These are phyloP conservation scores for Phanerochaete carnosa DNA, from an alignment of 768 basidiomycete species.

Conservation along the genomic window DNA sequence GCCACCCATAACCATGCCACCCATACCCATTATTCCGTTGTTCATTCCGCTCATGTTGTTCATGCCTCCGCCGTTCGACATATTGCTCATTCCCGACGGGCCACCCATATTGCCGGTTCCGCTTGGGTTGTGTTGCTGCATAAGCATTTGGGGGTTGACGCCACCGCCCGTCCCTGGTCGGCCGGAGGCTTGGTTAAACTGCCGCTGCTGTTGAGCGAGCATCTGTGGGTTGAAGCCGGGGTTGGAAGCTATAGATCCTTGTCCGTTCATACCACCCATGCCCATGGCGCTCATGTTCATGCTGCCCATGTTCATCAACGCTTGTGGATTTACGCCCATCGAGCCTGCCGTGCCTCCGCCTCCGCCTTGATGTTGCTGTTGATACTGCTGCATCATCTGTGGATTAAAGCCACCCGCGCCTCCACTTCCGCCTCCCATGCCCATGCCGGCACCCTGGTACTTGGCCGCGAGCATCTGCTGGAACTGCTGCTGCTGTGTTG, in stretches of 20 bases:
- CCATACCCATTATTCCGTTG: constrained; percentile 18
- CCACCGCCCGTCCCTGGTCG: not conserved
- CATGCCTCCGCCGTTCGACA: constrained; percentile 19
- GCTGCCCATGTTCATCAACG: constrained; percentile 5
- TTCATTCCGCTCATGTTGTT: constrained; percentile 21
- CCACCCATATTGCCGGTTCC: constrained; percentile 1
- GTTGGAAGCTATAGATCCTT: not conserved
- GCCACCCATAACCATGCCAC: constrained; percentile 18
- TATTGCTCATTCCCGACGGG: constrained; percentile 16
- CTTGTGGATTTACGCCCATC: constrained; percentile 5
- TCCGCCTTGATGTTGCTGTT: constrained; percentile 7
- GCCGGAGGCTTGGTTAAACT: not conserved
- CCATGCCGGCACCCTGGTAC: constrained; percentile 12
- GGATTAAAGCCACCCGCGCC: constrained; percentile 13
- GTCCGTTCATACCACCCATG: not conserved
- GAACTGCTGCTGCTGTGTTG: constrained; percentile 13
- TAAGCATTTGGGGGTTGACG: not conserved
- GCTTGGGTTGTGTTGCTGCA: not conserved
- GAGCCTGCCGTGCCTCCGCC: not conserved
- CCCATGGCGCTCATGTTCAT: not conserved
- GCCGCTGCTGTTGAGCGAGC: not conserved
- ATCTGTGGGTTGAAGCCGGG: constrained; percentile 8
- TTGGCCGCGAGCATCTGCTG: constrained; percentile 11
- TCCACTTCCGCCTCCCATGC: constrained; percentile 4
- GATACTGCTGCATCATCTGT: constrained; percentile 12